Percentiles rank a stretch among this genome's conserved stretches.
These are phyloP conservation scores for Amanita phalloides DNA, from an alignment of 768 basidiomycete genomes.

Conservation along the genomic window DNA sequence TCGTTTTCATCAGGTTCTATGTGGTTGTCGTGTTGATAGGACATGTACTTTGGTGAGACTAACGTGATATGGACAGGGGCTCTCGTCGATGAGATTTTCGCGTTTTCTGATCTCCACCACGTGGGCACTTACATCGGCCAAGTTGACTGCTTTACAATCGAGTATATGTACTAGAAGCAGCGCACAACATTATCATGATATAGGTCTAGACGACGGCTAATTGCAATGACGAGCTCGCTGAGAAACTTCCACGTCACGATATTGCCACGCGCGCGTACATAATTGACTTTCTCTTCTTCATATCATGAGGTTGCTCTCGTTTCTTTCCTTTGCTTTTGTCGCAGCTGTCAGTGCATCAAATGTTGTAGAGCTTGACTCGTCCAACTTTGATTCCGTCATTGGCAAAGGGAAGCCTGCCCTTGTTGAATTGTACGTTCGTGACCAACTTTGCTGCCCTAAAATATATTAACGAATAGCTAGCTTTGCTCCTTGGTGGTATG, in stretches of 20 bases:
- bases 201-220: too few relatives aligned
- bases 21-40: conserved; percentile 20
- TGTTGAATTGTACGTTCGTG: conserved; percentile 74
- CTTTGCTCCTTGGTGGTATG: conserved; percentile 86
- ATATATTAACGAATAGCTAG: conserved; percentile 23
- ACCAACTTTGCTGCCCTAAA: conserved; percentile 1
- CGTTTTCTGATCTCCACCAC: too few relatives aligned
- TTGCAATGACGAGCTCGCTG: not conserved
- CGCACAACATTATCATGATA: too few relatives aligned
- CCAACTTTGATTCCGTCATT: conserved; percentile 66
- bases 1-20: conserved; percentile 36
- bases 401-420: conserved; percentile 77
- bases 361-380: conserved; percentile 67
- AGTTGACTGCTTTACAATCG: too few relatives aligned
- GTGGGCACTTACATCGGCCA: too few relatives aligned
- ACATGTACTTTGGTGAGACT: not conserved
- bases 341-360: conserved; percentile 62
- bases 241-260: conserved; percentile 5
- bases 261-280: not conserved
- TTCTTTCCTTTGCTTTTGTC: conserved; percentile 43
- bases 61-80: too few relatives aligned
- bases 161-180: too few relatives aligned
- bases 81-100: too few relatives aligned
- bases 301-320: conserved; percentile 50
- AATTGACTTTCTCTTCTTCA: conserved; percentile 11